phyloP scores from a whole-genome alignment of 257 asterid genomes.

The Fraxinus cuspidata region DNA sequence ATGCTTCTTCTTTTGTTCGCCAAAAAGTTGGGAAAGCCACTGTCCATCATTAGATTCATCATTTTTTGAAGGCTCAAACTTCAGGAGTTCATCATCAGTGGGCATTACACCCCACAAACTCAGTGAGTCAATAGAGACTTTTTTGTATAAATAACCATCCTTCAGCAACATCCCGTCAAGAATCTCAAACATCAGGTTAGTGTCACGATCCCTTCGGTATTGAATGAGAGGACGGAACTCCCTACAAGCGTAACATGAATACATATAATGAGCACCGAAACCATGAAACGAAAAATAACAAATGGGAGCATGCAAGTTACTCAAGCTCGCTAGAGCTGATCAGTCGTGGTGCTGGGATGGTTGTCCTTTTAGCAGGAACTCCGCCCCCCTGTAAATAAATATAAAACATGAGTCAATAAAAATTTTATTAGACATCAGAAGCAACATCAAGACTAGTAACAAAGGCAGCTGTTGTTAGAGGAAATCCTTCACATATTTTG shows the following conservation, averaged over 20 bases:
- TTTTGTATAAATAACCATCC: slow-evolving; percentile 91
- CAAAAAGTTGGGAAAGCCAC: slow-evolving; percentile 88
- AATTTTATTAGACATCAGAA: slow-evolving; percentile 15
- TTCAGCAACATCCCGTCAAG: slow-evolving; percentile 96
- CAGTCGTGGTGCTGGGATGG: slow-evolving; percentile 79
- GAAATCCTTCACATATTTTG: neutral
- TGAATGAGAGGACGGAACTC: slow-evolving; percentile 95
- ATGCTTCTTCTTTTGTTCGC: slow-evolving; percentile 63
- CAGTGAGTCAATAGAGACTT: slow-evolving; percentile 68
- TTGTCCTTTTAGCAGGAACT: slow-evolving; percentile 59
- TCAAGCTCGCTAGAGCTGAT: slow-evolving; percentile 90
- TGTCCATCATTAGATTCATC: slow-evolving; percentile 66
- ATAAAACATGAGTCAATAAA: slow-evolving; percentile 15
- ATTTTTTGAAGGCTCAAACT: slow-evolving; percentile 81
- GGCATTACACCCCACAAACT: slow-evolving; percentile 83
- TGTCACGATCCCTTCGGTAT: slow-evolving; percentile 86
- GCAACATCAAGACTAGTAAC: slow-evolving; percentile 5
- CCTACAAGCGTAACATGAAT: slow-evolving; percentile 39
- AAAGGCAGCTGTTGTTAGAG: neutral
- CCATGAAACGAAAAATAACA: slow-evolving; percentile 13
- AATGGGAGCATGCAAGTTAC: slow-evolving; percentile 50
- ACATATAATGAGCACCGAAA: slow-evolving; percentile 25
- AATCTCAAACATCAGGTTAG: slow-evolving; percentile 60
- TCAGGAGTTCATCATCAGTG: slow-evolving; percentile 82
- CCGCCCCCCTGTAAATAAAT: slow-evolving; percentile 80